Base-by-base conservation (phyloP, 1,139 yeast species). In the Nakaseomyces kungkrabaensis region DNA sequence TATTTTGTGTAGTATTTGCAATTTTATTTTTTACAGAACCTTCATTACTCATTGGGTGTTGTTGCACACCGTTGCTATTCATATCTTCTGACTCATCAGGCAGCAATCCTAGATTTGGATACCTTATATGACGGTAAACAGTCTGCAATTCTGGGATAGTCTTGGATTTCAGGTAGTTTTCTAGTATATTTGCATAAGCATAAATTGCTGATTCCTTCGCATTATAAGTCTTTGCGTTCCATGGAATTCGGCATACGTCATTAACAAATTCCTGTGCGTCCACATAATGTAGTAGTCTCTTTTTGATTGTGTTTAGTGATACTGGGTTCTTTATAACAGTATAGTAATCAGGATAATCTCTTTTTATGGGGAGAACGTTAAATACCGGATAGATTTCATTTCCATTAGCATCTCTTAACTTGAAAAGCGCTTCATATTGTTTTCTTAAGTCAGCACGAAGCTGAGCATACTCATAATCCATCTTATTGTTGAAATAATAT, bases 211-310 rank as follows among this genome's bases (percentile, higher is more conserved):
- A 80, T 11, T 77, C 81, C 54, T 79, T 81, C 51, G 82, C 81
- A 65, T 90, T 90, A 68, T 83, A 90, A 46, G 82, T 77, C 54
- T 87, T 77, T 1, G 97, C 97, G 64, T 90, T 90, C 88, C 95
- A 87, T 0, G 87, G 76, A 46, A 90, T 85, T 66, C 86, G 94
- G 0, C 83, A 88, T 54, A 90, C 65, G 63, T 89, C 97, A 54
- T 73, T 76, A 43, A 90, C 70, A 62, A 89, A 89, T 51, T 79
- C 82, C 59, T 82, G 85, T 0, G 87, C 80, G 46, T 72, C 72
- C 5, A 72, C 66, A 67, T 88, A 89, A 54, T 73, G 73, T 26
- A 60, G 60, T 13, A 68, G 54, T 47, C 70, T 61, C 56, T 70
- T 70, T 76, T 79, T 75, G 4, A 85, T 81, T 0, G 88, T 82